phyloP scores from a whole-genome alignment of 441 rosid species.

The Aquilaria agallochum region DNA sequence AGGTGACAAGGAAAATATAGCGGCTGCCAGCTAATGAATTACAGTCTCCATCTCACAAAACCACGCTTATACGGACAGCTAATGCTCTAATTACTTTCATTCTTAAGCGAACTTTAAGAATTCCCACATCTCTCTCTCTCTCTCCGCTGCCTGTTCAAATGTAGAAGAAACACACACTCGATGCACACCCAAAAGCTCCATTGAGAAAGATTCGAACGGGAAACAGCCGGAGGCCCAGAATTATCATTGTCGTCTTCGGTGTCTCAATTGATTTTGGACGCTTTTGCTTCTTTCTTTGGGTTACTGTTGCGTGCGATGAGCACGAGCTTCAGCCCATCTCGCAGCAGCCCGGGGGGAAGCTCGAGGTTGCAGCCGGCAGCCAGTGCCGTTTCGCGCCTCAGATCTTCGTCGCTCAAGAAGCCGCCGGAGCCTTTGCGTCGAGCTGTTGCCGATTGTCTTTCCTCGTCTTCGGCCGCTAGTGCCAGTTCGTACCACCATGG shows the following conservation, averaged over 20 bases:
- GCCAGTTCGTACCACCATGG: slow-evolving; percentile 51
- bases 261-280: slow-evolving; percentile 25
- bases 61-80: slow-evolving; percentile 30
- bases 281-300: slow-evolving; percentile 8
- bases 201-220: background rate
- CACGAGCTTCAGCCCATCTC: slow-evolving; percentile 54
- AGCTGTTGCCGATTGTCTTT: slow-evolving; percentile 90
- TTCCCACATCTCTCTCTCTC: slow-evolving; percentile 3
- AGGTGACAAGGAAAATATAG: slow-evolving; percentile 18
- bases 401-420: slow-evolving; percentile 81
- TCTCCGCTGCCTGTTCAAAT: slow-evolving; percentile 14
- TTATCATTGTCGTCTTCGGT: slow-evolving; percentile 16
- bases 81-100: slow-evolving; percentile 13
- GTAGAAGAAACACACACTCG: slow-evolving; percentile 8
- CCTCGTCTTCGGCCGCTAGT: slow-evolving; percentile 42
- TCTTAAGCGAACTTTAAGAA: slow-evolving; percentile 12
- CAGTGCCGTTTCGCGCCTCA: slow-evolving; percentile 59
- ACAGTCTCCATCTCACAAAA: slow-evolving; percentile 10
- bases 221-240: background rate
- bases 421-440: slow-evolving; percentile 98
- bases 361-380: slow-evolving; percentile 41
- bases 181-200: background rate
- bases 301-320: slow-evolving; percentile 27
- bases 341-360: slow-evolving; percentile 64
- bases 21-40: slow-evolving; percentile 36